phyloP scores from a whole-genome alignment of 306 rosid species.

The Astragalus glycyphyllos region DNA sequence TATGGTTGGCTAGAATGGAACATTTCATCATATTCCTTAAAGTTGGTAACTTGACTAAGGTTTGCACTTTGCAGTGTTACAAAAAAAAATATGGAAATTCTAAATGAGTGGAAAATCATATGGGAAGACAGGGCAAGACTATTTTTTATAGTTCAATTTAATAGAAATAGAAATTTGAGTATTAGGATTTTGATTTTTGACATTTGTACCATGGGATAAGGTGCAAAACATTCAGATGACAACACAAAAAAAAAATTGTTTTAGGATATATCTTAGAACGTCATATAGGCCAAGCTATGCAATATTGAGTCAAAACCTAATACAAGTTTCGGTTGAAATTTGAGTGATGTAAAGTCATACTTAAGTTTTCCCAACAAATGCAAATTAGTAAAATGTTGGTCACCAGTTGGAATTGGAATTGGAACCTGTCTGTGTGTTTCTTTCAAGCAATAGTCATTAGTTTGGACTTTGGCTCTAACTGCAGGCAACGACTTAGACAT shows the following conservation, averaged over 20 bases:
- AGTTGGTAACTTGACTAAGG: background rate
- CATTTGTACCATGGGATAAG: background rate
- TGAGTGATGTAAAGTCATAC: background rate
- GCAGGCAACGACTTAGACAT: no score
- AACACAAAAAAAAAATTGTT: background rate
- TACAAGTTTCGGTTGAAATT: background rate
- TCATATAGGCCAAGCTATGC: background rate
- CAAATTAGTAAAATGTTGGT: no score
- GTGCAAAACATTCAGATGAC: background rate
- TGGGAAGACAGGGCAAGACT: background rate
- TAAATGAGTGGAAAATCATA: background rate
- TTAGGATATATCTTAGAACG: background rate
- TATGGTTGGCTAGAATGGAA: slow-evolving; percentile 50
- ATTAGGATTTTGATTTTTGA: slow-evolving; percentile 5
- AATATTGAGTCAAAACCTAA: background rate
- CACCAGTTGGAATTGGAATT: no score
- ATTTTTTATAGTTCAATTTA: background rate
- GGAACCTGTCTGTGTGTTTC: no score
- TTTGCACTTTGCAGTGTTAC: background rate
- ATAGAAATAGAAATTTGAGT: background rate
- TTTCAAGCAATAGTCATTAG: no score
- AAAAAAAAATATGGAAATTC: background rate
- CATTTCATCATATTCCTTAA: background rate
- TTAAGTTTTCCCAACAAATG: no score
- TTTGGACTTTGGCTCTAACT: no score